Conservation (phyloP, 441 rosid genomes). For the Populus hybrid region DNA sequence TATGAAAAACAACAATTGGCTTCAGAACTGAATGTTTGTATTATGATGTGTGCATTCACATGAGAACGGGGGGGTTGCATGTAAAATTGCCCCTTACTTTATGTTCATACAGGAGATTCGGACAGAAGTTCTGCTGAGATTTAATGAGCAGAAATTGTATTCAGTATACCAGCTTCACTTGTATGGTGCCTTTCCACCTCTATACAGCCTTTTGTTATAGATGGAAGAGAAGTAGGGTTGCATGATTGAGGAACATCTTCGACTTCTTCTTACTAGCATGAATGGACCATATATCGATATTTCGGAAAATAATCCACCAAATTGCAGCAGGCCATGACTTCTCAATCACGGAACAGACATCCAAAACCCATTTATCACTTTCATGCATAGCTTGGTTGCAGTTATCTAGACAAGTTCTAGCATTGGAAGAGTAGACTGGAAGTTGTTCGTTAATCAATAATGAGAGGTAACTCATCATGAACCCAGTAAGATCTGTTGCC, state of each 20-base stretch:
- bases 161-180: slow-evolving; percentile 33
- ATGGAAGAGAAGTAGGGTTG: slow-evolving; percentile 56
- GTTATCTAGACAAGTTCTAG: slow-evolving; percentile 15
- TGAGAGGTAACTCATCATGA: slow-evolving; percentile 46
- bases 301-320: slow-evolving; percentile 77
- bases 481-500: slow-evolving; percentile 68
- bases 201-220: slow-evolving; percentile 27
- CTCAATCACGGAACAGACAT: slow-evolving; percentile 50
- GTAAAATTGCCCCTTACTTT: slow-evolving; percentile 49
- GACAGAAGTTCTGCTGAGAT: slow-evolving; percentile 63
- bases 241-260: slow-evolving; percentile 61
- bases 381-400: slow-evolving; percentile 21
- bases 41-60: background rate
- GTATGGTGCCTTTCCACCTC: slow-evolving; percentile 27
- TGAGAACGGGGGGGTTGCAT: slow-evolving; percentile 3
- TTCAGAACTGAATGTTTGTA: background rate
- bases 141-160: slow-evolving; percentile 41
- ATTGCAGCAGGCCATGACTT: slow-evolving; percentile 61
- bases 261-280: slow-evolving; percentile 61
- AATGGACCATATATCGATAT: slow-evolving; percentile 72
- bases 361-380: slow-evolving; percentile 50
- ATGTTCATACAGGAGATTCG: slow-evolving; percentile 64
- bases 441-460: slow-evolving; percentile 33
- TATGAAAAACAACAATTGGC: slow-evolving; percentile 15
- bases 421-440: slow-evolving; percentile 25